These are phyloP conservation scores for Phytophthora pisi DNA, from an alignment of 352 stramenopile genomes.

Conservation along the genomic window DNA sequence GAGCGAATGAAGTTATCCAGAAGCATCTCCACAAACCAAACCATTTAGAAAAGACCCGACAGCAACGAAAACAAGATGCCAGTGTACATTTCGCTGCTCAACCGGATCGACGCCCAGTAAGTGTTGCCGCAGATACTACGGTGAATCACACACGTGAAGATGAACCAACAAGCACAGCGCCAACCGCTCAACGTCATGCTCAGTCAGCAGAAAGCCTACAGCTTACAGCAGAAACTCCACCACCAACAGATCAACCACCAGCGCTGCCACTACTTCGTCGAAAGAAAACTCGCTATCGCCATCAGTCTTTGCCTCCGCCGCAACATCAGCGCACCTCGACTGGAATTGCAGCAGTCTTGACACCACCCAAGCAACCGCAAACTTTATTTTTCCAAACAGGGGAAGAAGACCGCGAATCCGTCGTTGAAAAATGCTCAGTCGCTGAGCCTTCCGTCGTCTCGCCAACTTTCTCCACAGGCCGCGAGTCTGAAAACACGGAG, in stretches of 20 bases:
- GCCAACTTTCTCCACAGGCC: slow-evolving; percentile 4
- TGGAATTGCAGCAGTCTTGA: slow-evolving; percentile 3
- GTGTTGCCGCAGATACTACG: not conserved
- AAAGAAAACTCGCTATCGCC: slow-evolving; percentile 22
- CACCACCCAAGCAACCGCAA: slow-evolving; percentile 21
- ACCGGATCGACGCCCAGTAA: not conserved
- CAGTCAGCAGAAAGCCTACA: not conserved
- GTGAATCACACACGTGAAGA: not conserved
- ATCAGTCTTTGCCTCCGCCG: slow-evolving; percentile 20
- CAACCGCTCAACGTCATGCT: not conserved
- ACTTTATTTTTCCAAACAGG: slow-evolving; percentile 33
- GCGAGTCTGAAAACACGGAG: slow-evolving; percentile 1
- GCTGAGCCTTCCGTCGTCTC: slow-evolving; percentile 17
- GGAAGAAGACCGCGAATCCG: slow-evolving; percentile 19
- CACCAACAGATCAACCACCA: slow-evolving; percentile 5
- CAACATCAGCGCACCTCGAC: slow-evolving; percentile 12
- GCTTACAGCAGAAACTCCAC: not conserved
- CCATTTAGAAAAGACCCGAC: slow-evolving; percentile 3
- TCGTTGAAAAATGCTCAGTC: slow-evolving; percentile 17
- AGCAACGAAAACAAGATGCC: slow-evolving; percentile 1
- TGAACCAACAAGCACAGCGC: not conserved
- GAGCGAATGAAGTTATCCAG: slow-evolving; percentile 23
- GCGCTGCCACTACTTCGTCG: slow-evolving; percentile 21
- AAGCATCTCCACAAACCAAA: slow-evolving; percentile 13
- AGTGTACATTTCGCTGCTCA: not conserved